Evolutionary conservation across 345 rosid genomes (phyloP).

Genomic region (Eucalyptus melliodora): DNA sequence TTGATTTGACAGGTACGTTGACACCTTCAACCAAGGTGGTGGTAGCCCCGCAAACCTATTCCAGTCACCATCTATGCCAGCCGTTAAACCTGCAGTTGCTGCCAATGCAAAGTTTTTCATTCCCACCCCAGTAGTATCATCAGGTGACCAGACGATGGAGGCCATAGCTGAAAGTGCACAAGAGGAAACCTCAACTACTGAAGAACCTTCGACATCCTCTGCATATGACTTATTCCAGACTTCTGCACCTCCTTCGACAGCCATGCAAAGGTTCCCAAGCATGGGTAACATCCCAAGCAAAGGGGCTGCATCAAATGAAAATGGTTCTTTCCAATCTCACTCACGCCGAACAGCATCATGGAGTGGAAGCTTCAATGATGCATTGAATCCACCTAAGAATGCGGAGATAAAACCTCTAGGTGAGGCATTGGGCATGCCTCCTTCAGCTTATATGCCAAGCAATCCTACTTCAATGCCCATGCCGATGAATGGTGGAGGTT

Average conservation of each 20-base stretch:
- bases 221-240: not conserved
- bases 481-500: conserved; percentile 33
- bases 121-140: conserved; percentile 29
- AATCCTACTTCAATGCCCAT: conserved; percentile 1
- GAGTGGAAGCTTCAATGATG: conserved; percentile 57
- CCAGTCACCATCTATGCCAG: conserved; percentile 55
- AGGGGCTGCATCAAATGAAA: conserved; percentile 6
- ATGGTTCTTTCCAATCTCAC: conserved; percentile 6
- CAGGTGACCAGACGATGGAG: conserved; percentile 34
- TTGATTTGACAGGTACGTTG: conserved; percentile 53
- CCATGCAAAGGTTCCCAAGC: conserved; percentile 49
- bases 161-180: conserved; percentile 33
- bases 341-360: conserved; percentile 79
- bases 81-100: conserved; percentile 56
- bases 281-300: conserved; percentile 39
- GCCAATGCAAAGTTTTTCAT: conserved; percentile 78
- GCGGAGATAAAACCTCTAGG: conserved; percentile 18
- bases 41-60: conserved; percentile 38
- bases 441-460: conserved; percentile 16
- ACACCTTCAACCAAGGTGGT: conserved; percentile 65
- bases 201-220: conserved; percentile 25
- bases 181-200: conserved; percentile 19
- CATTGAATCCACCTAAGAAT: conserved; percentile 15
- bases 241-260: conserved; percentile 11
- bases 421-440: conserved; percentile 21